Base-by-base conservation (phyloP, 805 yeast species). In the Metschnikowia matae region DNA sequence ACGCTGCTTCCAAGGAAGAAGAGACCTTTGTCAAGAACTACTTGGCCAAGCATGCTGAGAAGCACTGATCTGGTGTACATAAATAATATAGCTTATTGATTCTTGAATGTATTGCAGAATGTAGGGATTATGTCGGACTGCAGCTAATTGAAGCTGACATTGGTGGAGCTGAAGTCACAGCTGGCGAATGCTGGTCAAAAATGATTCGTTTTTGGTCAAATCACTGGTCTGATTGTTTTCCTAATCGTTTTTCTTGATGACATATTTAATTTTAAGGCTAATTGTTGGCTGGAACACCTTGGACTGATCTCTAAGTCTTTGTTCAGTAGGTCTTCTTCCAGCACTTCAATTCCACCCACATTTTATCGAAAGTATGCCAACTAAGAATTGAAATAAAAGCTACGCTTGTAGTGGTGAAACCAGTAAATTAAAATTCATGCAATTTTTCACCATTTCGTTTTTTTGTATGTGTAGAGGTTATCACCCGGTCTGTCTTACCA, bases 1-100 rank as follows among this genome's bases (percentile, higher is more conserved):
- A 82, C 57, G 96, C 96, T 57, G 70, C 82, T 50, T 80, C 90
- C 46, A 83, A 89, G 60, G 97, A 89, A 64, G 97, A 91, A 76
- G 96, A 88, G 70, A 83, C 85, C 69, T 91, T 87, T 75, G 85
- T 91, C 63, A 65, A 69, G 63, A 60, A 77, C 73, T 67, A 87
- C 83, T 62, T 90, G 81, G 78, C 75, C 83, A 71, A 74, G 71
- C 60, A 78, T 69, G 46, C 50, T 31, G 56, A 57, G 51, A 54
- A 54, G 54, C 57, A 57, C 56, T 59, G 51, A 29, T 41, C 34
- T 43, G 14, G 21, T 40, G 26, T 15, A 40, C 29, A 31, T 34
- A 33, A 32, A 42, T 32, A 37, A 33, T 32, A 41, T 7, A 42
- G 18, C 26, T 26, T n/a, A 26, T 15, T 26, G 43, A 29, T 6